A percentile compares a stretch with the other conserved stretches of the same genome.
These are phyloP conservation scores for Aspergillus fumigatiaffinis DNA, from an alignment of 2,329 filamentous ascomycete species.

Conservation along the genomic window DNA sequence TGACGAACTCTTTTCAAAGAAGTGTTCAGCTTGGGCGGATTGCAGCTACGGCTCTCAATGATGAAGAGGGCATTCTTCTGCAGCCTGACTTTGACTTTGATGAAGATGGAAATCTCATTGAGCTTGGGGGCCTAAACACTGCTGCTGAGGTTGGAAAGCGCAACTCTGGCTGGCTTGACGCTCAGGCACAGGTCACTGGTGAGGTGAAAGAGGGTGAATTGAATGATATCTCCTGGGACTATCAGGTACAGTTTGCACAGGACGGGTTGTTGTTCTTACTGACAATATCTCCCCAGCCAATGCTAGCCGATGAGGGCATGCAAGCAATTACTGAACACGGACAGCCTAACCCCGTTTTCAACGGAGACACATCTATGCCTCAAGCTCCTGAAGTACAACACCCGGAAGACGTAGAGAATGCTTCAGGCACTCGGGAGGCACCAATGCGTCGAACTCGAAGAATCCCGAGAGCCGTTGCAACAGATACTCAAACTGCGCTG, in stretches of 20 bases:
- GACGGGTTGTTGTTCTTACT: neutral
- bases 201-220: slow-evolving; percentile 29
- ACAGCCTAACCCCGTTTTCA: neutral
- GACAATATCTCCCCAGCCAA: slow-evolving; percentile 12
- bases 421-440: slow-evolving; percentile 10
- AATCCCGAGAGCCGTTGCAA: slow-evolving; percentile 38
- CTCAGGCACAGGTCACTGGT: slow-evolving; percentile 36
- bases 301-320: slow-evolving; percentile 30
- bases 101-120: slow-evolving; percentile 57
- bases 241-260: slow-evolving; percentile 7
- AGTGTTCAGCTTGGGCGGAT: slow-evolving; percentile 25
- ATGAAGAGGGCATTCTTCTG: slow-evolving; percentile 45
- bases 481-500: slow-evolving; percentile 51
- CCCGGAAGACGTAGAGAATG: neutral
- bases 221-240: slow-evolving; percentile 32
- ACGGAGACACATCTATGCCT: neutral
- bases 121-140: slow-evolving; percentile 30
- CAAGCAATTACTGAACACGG: slow-evolving; percentile 8
- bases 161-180: slow-evolving; percentile 13
- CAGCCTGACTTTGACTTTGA: slow-evolving; percentile 61
- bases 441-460: slow-evolving; percentile 26
- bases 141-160: slow-evolving; percentile 9
- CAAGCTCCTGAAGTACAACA: neutral
- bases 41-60: slow-evolving; percentile 26
- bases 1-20: slow-evolving; percentile 35